phyloP scores from a whole-genome alignment of 176 grass and related monocot genomes.

The Hordeum marinum region DNA sequence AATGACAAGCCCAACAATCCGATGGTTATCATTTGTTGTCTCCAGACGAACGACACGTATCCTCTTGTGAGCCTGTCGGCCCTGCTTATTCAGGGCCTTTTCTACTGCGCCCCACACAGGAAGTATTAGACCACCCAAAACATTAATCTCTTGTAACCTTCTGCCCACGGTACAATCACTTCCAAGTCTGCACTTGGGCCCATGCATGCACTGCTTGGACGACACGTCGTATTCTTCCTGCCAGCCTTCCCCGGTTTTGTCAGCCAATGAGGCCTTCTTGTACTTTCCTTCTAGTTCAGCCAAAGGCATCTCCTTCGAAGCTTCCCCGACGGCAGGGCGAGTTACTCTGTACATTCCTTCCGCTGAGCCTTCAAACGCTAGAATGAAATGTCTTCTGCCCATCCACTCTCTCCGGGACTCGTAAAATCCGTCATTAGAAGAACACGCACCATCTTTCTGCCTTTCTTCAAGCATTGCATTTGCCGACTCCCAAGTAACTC shows the following conservation, averaged over 20 bases:
- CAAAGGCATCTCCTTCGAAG: conserved; percentile 82
- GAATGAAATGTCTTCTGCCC: conserved; percentile 80
- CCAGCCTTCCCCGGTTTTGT: conserved; percentile 76
- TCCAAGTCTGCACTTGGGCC: conserved; percentile 89
- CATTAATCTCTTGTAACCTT: conserved; percentile 84
- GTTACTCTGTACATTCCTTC: conserved; percentile 81
- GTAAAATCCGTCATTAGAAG: conserved; percentile 75
- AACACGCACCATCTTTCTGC: conserved; percentile 51
- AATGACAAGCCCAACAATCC: conserved; percentile 79
- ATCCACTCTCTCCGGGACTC: conserved; percentile 95
- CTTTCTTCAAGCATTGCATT: conserved; percentile 65
- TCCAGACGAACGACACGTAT: conserved; percentile 72
- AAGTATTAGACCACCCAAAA: conserved; percentile 90
- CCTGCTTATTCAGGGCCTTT: conserved; percentile 80
- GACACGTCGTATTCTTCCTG: conserved; percentile 76
- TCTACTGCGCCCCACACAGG: conserved; percentile 83
- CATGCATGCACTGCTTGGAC: conserved; percentile 93
- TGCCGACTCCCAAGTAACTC: conserved; percentile 83
- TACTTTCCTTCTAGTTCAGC: conserved; percentile 83
- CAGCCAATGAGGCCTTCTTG: conserved; percentile 66
- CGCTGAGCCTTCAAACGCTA: conserved; percentile 77
- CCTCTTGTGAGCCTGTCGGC: conserved; percentile 64
- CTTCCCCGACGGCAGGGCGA: conserved; percentile 84
- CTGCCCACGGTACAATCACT: conserved; percentile 80
- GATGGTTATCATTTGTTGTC: conserved; percentile 56